Percentiles rank a stretch among this genome's conserved stretches.
phyloP scores from a whole-genome alignment of 768 basidiomycete genomes.

The Sistotremastrum suecicum region DNA sequence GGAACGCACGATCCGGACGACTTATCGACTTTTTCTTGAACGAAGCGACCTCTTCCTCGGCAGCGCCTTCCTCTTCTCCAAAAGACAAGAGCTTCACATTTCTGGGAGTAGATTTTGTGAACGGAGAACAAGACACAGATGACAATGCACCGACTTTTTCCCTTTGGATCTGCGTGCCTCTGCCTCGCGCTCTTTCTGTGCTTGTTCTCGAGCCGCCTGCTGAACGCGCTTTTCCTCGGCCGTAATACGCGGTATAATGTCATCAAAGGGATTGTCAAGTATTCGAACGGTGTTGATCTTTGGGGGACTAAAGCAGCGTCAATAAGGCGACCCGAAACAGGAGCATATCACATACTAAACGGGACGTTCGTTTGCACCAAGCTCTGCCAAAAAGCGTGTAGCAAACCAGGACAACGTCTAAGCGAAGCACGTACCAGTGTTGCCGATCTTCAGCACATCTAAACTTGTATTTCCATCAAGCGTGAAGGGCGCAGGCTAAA shows the following conservation, averaged over 20 bases:
- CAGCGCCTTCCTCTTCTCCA: slow-evolving; percentile 57
- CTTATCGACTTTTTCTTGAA: slow-evolving; percentile 73
- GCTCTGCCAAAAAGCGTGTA: slow-evolving; percentile 28
- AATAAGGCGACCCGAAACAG: neutral
- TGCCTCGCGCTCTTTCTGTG: slow-evolving; percentile 68
- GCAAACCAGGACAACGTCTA: too few species aligned
- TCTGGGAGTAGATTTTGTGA: slow-evolving; percentile 24
- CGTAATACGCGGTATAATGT: slow-evolving; percentile 93
- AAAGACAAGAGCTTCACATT: slow-evolving; percentile 87
- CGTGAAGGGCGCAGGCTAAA: neutral
- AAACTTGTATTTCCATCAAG: neutral
- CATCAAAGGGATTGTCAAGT: slow-evolving; percentile 86
- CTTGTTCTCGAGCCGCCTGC: slow-evolving; percentile 63
- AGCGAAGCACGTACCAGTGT: slow-evolving; percentile 46
- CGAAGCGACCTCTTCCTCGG: slow-evolving; percentile 34
- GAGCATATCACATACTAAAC: slow-evolving; percentile 44
- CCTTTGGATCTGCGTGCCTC: slow-evolving; percentile 56
- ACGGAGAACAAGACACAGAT: neutral
- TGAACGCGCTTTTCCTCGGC: slow-evolving; percentile 83
- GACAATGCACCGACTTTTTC: slow-evolving; percentile 55
- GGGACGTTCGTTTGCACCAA: slow-evolving; percentile 61
- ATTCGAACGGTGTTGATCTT: slow-evolving; percentile 80
- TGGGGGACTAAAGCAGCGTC: slow-evolving; percentile 47
- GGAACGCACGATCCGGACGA: slow-evolving; percentile 64
- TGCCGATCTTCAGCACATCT: slow-evolving; percentile 90